Conservation (phyloP, 73 alveolate genomes). For the Paramecium bursaria region DNA sequence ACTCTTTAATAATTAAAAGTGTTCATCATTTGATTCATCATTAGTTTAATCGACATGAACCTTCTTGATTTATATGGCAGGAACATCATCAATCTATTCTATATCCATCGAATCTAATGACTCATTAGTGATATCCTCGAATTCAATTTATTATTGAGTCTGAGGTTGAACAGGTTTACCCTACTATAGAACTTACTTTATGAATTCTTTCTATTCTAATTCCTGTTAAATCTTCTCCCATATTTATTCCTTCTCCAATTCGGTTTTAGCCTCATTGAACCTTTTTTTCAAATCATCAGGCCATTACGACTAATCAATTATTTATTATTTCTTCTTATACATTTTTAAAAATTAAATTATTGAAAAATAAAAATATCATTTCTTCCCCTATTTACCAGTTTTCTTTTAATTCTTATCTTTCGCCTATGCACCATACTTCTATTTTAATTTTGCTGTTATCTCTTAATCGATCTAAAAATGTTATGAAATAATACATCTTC, state of each 20-base stretch:
- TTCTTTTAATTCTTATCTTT: conserved; percentile 56
- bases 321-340: conserved; percentile 7
- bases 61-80: not conserved
- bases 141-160: not conserved
- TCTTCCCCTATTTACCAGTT: not conserved
- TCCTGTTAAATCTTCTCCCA: conserved; percentile 13
- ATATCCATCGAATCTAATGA: conserved; percentile 43
- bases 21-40: not conserved
- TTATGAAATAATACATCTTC: conserved; percentile 66
- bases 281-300: not conserved
- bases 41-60: not conserved
- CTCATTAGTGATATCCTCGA: conserved; percentile 31
- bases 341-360: conserved; percentile 23
- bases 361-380: too few species aligned
- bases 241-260: conserved; percentile 37
- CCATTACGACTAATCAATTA: not conserved
- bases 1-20: conserved; percentile 15
- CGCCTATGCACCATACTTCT: conserved; percentile 66
- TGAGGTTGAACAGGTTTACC: not conserved
- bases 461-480: conserved; percentile 54
- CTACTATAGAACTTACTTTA: not conserved
- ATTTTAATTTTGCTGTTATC: conserved; percentile 66
- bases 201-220: conserved; percentile 30
- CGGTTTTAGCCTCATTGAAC: not conserved
- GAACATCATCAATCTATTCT: conserved; percentile 20